Percentiles rank a stretch among this genome's conserved stretches.
Evolutionary conservation across 2,329 filamentous ascomycete species (phyloP).

Genomic region (Alternaria gaisen): DNA sequence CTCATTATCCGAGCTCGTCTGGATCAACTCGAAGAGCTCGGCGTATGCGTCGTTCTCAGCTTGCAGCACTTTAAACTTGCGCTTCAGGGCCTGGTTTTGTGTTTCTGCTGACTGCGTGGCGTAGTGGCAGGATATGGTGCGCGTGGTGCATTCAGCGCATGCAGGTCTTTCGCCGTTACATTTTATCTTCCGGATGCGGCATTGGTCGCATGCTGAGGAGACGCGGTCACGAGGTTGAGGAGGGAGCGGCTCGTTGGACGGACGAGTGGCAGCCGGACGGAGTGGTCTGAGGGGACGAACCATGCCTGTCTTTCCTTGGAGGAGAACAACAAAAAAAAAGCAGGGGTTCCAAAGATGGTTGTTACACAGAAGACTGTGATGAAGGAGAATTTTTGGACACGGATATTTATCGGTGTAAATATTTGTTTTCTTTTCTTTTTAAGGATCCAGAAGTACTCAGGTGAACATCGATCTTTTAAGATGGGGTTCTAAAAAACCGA

Average conservation of each 20-base stretch:
- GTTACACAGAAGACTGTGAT: too few species aligned
- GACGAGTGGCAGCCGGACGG: conserved; percentile 10
- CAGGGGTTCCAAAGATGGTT: background rate
- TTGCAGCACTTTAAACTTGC: conserved; percentile 20
- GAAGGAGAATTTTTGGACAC: background rate
- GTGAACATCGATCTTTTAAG: too few species aligned
- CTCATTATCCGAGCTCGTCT: conserved; percentile 20
- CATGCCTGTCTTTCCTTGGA: too few species aligned
- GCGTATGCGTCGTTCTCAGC: conserved; percentile 21
- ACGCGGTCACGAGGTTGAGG: conserved; percentile 11
- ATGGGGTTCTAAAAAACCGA: background rate
- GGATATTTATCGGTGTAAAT: too few species aligned
- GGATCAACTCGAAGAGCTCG: conserved; percentile 23
- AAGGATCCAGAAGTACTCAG: too few species aligned
- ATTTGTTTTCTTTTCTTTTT: background rate
- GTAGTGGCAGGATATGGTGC: conserved; percentile 14
- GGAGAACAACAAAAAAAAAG: too few species aligned
- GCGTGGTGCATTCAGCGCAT: conserved; percentile 14
- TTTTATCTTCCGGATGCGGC: conserved; percentile 17
- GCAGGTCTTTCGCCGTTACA: conserved; percentile 12
- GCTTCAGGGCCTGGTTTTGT: conserved; percentile 22
- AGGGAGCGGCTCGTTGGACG: conserved; percentile 10
- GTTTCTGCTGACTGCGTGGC: conserved; percentile 7
- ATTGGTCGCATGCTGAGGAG: conserved; percentile 18
- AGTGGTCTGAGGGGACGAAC: conserved; percentile 16